A percentile compares a stretch with the other conserved stretches of the same genome.
Conservation (phyloP, 2,329 filamentous ascomycete species). For the Davidsoniella eucalypti region DNA sequence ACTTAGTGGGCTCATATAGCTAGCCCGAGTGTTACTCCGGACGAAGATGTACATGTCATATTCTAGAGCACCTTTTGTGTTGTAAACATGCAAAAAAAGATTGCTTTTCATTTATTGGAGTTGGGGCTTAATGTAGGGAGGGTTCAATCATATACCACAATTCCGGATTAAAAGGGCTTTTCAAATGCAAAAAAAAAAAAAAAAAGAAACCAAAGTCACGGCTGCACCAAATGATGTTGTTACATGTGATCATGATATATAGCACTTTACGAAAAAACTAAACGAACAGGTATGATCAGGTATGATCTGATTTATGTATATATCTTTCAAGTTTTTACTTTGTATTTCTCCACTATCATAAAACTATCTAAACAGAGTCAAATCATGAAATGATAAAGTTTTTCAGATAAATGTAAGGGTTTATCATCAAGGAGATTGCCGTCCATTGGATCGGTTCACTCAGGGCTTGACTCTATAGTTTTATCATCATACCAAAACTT, state of each 20-base stretch:
- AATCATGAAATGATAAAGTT: slow-evolving; percentile 1
- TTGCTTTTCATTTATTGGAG: neutral
- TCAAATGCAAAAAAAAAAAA: no score
- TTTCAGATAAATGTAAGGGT: slow-evolving; percentile 11
- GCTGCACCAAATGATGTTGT: neutral
- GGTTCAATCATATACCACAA: neutral
- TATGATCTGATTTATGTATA: no score
- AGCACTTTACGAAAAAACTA: neutral
- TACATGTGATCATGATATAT: neutral
- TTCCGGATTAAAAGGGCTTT: no score
- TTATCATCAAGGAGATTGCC: slow-evolving; percentile 12
- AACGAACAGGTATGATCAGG: neutral
- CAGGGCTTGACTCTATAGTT: slow-evolving; percentile 98
- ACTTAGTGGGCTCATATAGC: slow-evolving; percentile 62
- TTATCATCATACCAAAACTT: slow-evolving; percentile 67
- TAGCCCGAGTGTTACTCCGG: neutral
- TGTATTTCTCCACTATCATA: neutral
- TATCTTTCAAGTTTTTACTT: no score
- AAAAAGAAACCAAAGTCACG: no score
- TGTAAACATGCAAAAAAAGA: neutral
- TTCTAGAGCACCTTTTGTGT: neutral
- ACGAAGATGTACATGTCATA: neutral
- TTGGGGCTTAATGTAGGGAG: neutral
- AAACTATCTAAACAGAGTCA: neutral
- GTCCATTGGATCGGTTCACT: slow-evolving; percentile 27